These are phyloP conservation scores for Colletotrichum noveboracense DNA, from an alignment of 2,329 filamentous ascomycete genomes.

Conservation along the genomic window DNA sequence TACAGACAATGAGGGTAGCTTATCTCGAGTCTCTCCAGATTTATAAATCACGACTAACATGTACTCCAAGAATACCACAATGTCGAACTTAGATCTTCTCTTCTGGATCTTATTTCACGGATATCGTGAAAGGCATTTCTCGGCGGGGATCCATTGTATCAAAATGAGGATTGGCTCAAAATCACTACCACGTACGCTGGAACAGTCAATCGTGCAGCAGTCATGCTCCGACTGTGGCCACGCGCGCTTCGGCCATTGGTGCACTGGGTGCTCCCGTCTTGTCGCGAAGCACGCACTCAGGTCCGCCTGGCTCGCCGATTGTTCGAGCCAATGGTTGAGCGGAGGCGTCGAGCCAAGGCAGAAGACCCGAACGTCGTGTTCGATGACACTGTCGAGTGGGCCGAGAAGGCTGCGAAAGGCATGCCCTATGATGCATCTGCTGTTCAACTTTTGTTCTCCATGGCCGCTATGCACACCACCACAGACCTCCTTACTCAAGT, in stretches of 20 bases:
- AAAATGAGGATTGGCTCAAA: conserved; percentile 51
- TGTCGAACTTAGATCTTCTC: background rate
- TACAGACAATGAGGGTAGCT: background rate
- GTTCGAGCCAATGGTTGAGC: conserved; percentile 34
- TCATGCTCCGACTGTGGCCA: conserved; percentile 45
- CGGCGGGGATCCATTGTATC: conserved; percentile 44
- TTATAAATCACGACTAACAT: background rate
- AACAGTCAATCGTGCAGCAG: conserved; percentile 37
- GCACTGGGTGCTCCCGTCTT: conserved; percentile 48
- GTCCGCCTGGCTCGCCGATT: conserved; percentile 41
- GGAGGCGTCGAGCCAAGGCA: conserved; percentile 27
- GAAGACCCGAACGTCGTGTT: conserved; percentile 11
- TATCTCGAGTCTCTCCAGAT: background rate
- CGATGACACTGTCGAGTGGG: conserved; percentile 48
- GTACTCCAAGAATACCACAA: conserved; percentile 25
- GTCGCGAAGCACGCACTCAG: conserved; percentile 39
- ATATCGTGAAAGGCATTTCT: conserved; percentile 55
- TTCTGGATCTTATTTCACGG: conserved; percentile 45
- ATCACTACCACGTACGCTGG: conserved; percentile 47
- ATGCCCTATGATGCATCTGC: conserved; percentile 69
- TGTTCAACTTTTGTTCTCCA: conserved; percentile 80
- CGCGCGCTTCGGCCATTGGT: conserved; percentile 41
- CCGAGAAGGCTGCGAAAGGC: conserved; percentile 44
- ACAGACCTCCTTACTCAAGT: conserved; percentile 39
- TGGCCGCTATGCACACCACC: conserved; percentile 54